Evolutionary conservation across 345 rosid species (phyloP).

Genomic region (Syzygium aromaticum): DNA sequence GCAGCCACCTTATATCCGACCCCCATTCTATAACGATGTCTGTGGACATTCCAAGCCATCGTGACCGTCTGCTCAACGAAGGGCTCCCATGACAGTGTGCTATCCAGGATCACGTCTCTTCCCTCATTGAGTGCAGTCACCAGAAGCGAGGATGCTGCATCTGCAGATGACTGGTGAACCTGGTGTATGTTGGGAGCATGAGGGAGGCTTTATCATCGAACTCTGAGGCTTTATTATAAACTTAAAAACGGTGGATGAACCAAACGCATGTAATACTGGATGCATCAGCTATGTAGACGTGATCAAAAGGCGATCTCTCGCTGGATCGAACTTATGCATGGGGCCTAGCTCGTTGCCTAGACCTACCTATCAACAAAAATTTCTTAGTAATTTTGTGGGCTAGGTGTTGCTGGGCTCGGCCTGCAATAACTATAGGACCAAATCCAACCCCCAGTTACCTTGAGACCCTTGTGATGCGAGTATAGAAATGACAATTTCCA

Average conservation of each 20-base stretch:
- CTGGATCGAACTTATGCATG: no score
- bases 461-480: neutral
- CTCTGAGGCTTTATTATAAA: neutral
- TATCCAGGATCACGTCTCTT: constrained; percentile 93
- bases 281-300: neutral
- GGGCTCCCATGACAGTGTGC: constrained; percentile 89
- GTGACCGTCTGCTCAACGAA: constrained; percentile 76
- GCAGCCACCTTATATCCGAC: constrained; percentile 53
- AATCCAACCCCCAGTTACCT: neutral
- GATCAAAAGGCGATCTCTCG: no score
- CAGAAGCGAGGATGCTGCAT: constrained; percentile 81
- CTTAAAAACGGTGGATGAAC: neutral
- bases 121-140: constrained; percentile 98
- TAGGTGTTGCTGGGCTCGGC: neutral
- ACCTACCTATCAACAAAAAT: neutral
- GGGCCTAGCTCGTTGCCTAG: neutral
- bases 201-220: neutral
- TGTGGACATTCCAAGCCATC: constrained; percentile 82
- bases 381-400: neutral
- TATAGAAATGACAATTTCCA: neutral
- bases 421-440: neutral
- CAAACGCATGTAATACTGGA: neutral
- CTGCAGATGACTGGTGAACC: constrained; percentile 90
- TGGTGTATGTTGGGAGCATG: constrained; percentile 3
- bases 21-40: constrained; percentile 70